phyloP scores from a whole-genome alignment of 164 flowering plant species.

The Annona squamosa region DNA sequence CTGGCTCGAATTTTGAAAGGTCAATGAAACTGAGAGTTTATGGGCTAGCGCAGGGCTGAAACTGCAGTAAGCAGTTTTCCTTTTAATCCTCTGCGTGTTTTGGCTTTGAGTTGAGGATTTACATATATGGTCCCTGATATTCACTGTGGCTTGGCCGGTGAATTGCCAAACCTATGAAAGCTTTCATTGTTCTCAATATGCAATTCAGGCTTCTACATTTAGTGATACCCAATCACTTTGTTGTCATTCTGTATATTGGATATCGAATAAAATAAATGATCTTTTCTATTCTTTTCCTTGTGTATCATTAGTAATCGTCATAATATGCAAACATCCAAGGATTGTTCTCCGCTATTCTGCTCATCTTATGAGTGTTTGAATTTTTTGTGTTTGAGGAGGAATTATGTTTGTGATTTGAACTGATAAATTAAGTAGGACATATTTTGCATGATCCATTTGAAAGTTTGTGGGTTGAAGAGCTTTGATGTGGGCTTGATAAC shows the following conservation, averaged over 20 bases:
- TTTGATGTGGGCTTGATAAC: background rate
- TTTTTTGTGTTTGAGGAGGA: background rate
- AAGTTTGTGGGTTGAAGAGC: background rate
- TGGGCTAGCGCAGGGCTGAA: background rate
- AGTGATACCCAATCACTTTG: too few relatives aligned
- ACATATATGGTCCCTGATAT: background rate
- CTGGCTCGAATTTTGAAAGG: background rate
- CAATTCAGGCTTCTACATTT: too few relatives aligned
- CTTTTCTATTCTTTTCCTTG: background rate
- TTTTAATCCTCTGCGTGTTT: background rate
- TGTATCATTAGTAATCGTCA: background rate
- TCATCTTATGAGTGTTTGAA: background rate
- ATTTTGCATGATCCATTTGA: background rate
- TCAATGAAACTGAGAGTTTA: background rate
- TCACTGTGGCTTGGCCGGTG: background rate
- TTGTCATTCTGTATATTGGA: background rate
- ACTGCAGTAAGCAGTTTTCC: background rate
- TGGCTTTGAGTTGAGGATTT: background rate
- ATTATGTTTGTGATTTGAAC: background rate
- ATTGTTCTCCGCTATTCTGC: background rate
- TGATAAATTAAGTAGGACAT: background rate
- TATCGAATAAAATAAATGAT: background rate
- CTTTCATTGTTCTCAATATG: background rate
- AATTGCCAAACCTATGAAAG: background rate
- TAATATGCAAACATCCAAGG: background rate